Percentiles rank a stretch among this genome's conserved stretches.
These are phyloP conservation scores for Mycosphaerella sp. DNA, from an alignment of 2,329 filamentous ascomycete genomes.

Conservation along the genomic window DNA sequence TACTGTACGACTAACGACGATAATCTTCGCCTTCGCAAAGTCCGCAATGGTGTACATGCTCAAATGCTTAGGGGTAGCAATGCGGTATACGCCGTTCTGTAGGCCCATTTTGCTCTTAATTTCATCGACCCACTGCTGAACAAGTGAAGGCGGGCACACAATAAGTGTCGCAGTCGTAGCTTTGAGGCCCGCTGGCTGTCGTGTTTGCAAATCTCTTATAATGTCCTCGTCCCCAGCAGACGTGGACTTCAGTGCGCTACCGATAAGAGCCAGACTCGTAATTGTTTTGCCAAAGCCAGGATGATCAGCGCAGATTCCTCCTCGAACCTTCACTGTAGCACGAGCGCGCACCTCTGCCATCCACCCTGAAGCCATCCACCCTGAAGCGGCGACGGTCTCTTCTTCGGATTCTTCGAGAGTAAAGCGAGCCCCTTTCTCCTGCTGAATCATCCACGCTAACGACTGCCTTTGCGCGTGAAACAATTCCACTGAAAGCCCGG, in stretches of 20 bases:
- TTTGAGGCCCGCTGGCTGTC: slow-evolving; percentile 31
- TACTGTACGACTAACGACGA: slow-evolving; percentile 50
- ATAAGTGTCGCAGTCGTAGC: slow-evolving; percentile 53
- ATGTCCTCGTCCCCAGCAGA: background rate
- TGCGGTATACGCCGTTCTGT: slow-evolving; percentile 36
- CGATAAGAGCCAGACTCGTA: slow-evolving; percentile 51
- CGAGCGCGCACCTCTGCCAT: slow-evolving; percentile 51
- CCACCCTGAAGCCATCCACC: slow-evolving; percentile 52
- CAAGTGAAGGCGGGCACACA: slow-evolving; percentile 50
- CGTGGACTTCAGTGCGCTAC: slow-evolving; percentile 36
- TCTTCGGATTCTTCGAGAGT: slow-evolving; percentile 53
- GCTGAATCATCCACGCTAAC: slow-evolving; percentile 53
- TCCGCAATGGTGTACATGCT: slow-evolving; percentile 38
- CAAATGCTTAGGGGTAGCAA: slow-evolving; percentile 39
- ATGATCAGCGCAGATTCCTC: slow-evolving; percentile 58
- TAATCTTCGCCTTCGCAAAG: slow-evolving; percentile 47
- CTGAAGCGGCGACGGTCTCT: slow-evolving; percentile 37
- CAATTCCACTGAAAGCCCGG: slow-evolving; percentile 36
- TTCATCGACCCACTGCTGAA: slow-evolving; percentile 54
- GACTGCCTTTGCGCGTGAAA: slow-evolving; percentile 50
- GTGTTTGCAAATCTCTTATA: slow-evolving; percentile 5
- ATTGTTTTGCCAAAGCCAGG: slow-evolving; percentile 64
- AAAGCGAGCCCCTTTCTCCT: slow-evolving; percentile 47
- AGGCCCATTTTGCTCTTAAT: slow-evolving; percentile 43
- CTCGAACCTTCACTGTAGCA: slow-evolving; percentile 40